Evolutionary conservation across 768 basidiomycete species (phyloP).

Genomic region (Leccinum disarticulatum): DNA sequence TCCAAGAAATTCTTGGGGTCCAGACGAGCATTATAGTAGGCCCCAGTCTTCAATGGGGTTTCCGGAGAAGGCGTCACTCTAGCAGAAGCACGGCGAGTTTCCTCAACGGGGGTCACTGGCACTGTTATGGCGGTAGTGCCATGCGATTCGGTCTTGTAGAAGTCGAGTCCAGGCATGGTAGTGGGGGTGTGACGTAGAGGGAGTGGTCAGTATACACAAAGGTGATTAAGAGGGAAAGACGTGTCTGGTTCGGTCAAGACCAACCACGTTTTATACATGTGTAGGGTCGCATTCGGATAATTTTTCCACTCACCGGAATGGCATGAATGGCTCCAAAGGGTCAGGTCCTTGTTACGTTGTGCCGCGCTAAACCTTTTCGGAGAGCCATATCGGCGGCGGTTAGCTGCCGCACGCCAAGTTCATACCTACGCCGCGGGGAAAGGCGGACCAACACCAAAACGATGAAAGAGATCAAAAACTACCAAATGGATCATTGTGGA

Average conservation of each 20-base stretch:
- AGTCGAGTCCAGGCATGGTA: conserved; percentile 37
- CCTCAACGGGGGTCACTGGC: conserved; percentile 9
- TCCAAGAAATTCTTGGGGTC: conserved; percentile 68
- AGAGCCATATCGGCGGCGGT: not conserved
- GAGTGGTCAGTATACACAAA: conserved; percentile 23
- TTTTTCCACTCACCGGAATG: conserved; percentile 12
- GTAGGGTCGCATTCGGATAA: conserved; percentile 12
- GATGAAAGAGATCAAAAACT: conserved; percentile 3
- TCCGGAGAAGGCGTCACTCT: conserved; percentile 11
- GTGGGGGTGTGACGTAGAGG: conserved; percentile 8
- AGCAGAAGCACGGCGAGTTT: not conserved
- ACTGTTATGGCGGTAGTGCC: not conserved
- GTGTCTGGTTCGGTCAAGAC: not conserved
- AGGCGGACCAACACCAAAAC: conserved; percentile 15
- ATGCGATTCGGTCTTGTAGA: conserved; percentile 22
- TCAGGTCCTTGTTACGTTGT: conserved; percentile 25
- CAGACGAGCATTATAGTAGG: conserved; percentile 67
- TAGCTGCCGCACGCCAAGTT: conserved; percentile 9
- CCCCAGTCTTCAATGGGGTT: conserved; percentile 16
- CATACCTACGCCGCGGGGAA: conserved; percentile 19
- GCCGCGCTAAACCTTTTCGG: conserved; percentile 13
- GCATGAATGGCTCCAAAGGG: conserved; percentile 20
- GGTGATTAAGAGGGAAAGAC: conserved; percentile 14
- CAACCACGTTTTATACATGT: conserved; percentile 21
- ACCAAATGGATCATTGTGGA: conserved; percentile 9